phyloP scores from a whole-genome alignment of 2,329 filamentous ascomycete genomes.

The Ceratocystis cacaofunesta region DNA sequence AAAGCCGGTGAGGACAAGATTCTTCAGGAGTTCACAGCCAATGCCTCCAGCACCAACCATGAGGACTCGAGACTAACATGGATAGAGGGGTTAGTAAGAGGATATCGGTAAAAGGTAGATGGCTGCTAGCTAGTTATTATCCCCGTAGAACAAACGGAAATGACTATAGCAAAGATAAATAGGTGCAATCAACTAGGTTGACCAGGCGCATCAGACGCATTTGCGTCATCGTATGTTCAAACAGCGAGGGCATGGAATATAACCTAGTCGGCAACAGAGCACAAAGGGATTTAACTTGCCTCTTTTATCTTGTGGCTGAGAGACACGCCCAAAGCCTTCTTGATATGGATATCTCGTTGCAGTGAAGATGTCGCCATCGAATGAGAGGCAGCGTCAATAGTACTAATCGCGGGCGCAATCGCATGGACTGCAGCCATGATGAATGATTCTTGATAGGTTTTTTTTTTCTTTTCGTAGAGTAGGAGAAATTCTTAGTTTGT shows the following conservation, averaged over 20 bases:
- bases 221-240: not conserved
- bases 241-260: not conserved
- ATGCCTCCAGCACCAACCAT: constrained; percentile 96
- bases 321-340: constrained; percentile 5
- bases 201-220: not conserved
- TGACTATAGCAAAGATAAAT: not conserved
- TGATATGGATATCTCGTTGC: constrained; percentile 2
- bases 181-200: not conserved
- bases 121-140: not conserved
- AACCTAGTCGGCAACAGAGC: constrained; percentile 9
- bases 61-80: constrained; percentile 59
- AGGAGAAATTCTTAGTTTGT: not conserved
- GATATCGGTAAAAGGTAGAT: not conserved
- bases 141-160: not conserved
- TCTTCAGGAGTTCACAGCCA: constrained; percentile 93
- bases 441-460: not conserved
- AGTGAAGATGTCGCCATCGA: not conserved
- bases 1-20: constrained; percentile 81
- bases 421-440: not conserved
- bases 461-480: not conserved
- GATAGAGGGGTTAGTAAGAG: constrained; percentile 5
- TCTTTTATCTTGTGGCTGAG: constrained; percentile 8
- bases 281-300: not conserved
- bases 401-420: not conserved
- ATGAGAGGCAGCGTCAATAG: not conserved